Conservation (phyloP, 352 stramenopile genomes). For the Phytophthora rubi region DNA sequence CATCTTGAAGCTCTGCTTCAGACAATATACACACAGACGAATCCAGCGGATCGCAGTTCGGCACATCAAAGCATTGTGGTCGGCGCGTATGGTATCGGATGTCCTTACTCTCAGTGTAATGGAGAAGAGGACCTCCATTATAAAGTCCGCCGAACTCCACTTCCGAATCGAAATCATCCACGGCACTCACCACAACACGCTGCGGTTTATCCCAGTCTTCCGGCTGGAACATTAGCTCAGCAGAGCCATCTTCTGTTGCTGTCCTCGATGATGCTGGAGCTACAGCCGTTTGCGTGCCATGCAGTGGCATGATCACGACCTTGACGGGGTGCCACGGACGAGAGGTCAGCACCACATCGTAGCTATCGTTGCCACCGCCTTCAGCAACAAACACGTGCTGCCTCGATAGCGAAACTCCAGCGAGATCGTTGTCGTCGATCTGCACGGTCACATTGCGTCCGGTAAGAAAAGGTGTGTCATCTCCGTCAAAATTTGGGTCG, state of each 20-base stretch:
- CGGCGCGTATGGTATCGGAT: conserved; percentile 67
- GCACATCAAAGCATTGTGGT: conserved; percentile 66
- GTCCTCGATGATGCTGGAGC: neutral
- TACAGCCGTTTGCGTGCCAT: conserved; percentile 50
- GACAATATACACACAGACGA: conserved; percentile 36
- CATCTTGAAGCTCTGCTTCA: conserved; percentile 1
- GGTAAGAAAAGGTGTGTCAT: conserved; percentile 64
- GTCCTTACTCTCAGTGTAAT: conserved; percentile 66
- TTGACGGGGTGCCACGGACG: conserved; percentile 64
- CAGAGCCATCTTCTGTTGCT: conserved; percentile 2
- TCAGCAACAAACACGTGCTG: conserved; percentile 67
- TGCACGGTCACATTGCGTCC: conserved; percentile 65
- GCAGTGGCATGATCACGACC: conserved; percentile 50
- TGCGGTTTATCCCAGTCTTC: conserved; percentile 61
- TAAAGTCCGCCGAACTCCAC: conserved; percentile 70
- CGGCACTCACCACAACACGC: conserved; percentile 46
- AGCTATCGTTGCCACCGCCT: conserved; percentile 60
- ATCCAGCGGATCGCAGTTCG: conserved; percentile 50
- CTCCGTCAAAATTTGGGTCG: conserved; percentile 65
- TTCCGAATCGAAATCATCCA: conserved; percentile 68
- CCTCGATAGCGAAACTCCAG: conserved; percentile 58
- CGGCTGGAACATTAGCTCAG: conserved; percentile 47
- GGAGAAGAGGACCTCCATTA: conserved; percentile 55
- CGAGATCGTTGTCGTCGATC: conserved; percentile 74
- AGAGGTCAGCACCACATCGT: conserved; percentile 62